phyloP scores from a whole-genome alignment of 331 rosid genomes.

The Stylosanthes scabra region DNA sequence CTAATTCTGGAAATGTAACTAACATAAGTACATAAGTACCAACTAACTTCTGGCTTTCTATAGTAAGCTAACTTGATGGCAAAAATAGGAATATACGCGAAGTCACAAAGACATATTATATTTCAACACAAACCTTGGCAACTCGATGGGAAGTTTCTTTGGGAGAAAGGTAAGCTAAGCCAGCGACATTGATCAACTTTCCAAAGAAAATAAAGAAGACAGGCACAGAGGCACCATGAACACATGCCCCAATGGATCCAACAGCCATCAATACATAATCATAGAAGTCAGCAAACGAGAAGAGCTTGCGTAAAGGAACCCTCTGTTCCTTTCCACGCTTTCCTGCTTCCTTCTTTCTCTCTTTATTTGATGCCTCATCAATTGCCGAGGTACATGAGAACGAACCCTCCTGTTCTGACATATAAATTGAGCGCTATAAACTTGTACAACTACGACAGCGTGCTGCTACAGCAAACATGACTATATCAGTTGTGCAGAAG shows the following conservation, averaged over 20 bases:
- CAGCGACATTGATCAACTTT: conserved; percentile 79
- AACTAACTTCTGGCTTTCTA: too few relatives aligned
- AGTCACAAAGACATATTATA: background rate
- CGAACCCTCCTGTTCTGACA: conserved; percentile 49
- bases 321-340: conserved; percentile 46
- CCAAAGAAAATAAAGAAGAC: conserved; percentile 94
- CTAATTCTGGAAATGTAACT: too few relatives aligned
- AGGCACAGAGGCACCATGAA: conserved; percentile 95
- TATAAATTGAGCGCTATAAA: background rate
- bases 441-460: too few relatives aligned
- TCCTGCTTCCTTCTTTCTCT: conserved; percentile 12
- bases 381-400: conserved; percentile 49
- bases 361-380: conserved; percentile 24
- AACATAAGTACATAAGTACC: too few relatives aligned
- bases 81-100: background rate
- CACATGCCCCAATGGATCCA: conserved; percentile 84
- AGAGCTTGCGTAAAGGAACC: conserved; percentile 70
- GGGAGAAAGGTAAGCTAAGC: conserved; percentile 90
- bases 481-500: too few relatives aligned
- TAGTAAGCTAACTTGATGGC: too few relatives aligned
- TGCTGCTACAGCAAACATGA: too few relatives aligned
- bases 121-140: conserved; percentile 64
- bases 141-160: conserved; percentile 89
- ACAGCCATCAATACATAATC: conserved; percentile 73
- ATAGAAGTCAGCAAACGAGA: conserved; percentile 80